A percentile compares a stretch with the other conserved stretches of the same genome.
Evolutionary conservation across 2,329 filamentous ascomycete genomes (phyloP).

Genomic region (Akanthomyces dipterigenus): DNA sequence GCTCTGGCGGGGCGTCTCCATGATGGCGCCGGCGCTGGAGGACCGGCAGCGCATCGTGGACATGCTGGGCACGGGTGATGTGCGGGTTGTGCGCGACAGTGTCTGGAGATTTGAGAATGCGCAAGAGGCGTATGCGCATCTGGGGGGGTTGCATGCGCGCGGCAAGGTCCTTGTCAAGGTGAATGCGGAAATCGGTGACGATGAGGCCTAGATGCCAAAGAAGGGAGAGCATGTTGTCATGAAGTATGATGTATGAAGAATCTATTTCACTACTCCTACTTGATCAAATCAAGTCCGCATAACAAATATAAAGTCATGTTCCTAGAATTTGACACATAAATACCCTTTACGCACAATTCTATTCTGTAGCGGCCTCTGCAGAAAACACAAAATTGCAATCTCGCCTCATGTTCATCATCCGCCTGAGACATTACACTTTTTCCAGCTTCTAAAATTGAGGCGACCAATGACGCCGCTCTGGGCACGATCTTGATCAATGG

Average conservation of each 20-base stretch:
- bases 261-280: background rate
- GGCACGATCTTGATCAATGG: background rate
- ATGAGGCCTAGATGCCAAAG: constrained; percentile 15
- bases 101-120: constrained; percentile 30
- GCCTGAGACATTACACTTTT: background rate
- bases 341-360: background rate
- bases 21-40: constrained; percentile 27
- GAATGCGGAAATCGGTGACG: constrained; percentile 18
- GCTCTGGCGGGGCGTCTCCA: constrained; percentile 27
- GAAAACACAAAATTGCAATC: background rate
- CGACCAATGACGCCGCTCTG: background rate
- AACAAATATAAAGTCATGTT: background rate
- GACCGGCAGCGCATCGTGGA: constrained; percentile 26
- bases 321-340: background rate
- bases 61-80: constrained; percentile 28
- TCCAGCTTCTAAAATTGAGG: background rate
- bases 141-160: constrained; percentile 27
- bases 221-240: background rate
- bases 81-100: constrained; percentile 31
- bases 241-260: background rate
- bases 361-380: background rate
- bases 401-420: background rate
- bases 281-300: background rate
- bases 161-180: constrained; percentile 34
- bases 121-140: constrained; percentile 28